Base-by-base conservation (phyloP, 2,329 filamentous ascomycete genomes). In the Lachnellula hyalina region DNA sequence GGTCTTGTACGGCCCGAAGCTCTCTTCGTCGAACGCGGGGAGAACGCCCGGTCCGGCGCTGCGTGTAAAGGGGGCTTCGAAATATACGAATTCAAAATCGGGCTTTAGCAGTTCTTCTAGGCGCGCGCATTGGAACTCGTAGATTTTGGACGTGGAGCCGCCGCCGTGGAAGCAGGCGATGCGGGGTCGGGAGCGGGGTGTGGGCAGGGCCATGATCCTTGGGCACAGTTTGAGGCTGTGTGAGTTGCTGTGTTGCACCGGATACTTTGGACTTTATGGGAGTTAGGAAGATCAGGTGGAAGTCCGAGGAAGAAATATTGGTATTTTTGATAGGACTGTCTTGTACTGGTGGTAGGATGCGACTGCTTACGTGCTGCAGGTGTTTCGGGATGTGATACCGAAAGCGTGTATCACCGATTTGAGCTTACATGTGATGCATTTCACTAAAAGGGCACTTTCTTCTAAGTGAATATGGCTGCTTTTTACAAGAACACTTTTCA, bases 81-180 rank as follows among this genome's bases (percentile, higher is more conserved):
- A 53, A 44, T 48, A 54, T 4, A 54, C 47, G 48, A 57, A 51
- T 49, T 57, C 51, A 36, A 51, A 57, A 17, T 52, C 49, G 1
- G 40, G 8, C 9, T 32, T 5, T 4, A 56, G 35, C 12, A 25
- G 15, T 1, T 14, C 6, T 9, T 23, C 38, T 2, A 61, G 53
- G 23, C 55, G 51, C 38, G 55, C 44, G 53, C 57, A 59, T 46
- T 63, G 61, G 4, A 58, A 36, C 4, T 36, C 25, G 51, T 54
- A 63, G 32, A 63, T 63, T 5, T 56, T 40, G 42, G 55, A 50
- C 4, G 58, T 56, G 36, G 59, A 62, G 19, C 61, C 61, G 25
- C 59, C 61, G 44, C 61, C 61, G 47, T 63, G 61, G 54, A 61
- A 63, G 47, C 60, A 63, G 35, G 61, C 61, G 23, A 63, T 58